Evolutionary conservation across 2,329 filamentous ascomycete genomes (phyloP).

Genomic region (Amylocarpus encephaloides): DNA sequence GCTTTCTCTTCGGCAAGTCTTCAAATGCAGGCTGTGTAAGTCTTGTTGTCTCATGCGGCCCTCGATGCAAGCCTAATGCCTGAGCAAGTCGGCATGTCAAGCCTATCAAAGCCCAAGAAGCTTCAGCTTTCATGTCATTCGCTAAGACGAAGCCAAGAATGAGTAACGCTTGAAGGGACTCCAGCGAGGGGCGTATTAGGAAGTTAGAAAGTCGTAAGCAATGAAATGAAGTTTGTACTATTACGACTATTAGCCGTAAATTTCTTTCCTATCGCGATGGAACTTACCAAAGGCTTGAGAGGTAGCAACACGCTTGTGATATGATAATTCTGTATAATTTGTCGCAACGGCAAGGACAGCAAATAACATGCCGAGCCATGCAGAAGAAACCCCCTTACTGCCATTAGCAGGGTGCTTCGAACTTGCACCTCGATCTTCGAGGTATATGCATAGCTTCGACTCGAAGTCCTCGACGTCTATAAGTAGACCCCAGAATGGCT

Average conservation of each 20-base stretch:
- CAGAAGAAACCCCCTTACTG: slow-evolving; percentile 45
- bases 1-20: slow-evolving; percentile 26
- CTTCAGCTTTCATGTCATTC: slow-evolving; percentile 65
- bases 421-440: slow-evolving; percentile 51
- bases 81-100: slow-evolving; percentile 60
- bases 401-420: slow-evolving; percentile 30
- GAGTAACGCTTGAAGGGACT: slow-evolving; percentile 58
- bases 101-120: slow-evolving; percentile 59
- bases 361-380: slow-evolving; percentile 61
- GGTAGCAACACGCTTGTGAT: slow-evolving; percentile 32
- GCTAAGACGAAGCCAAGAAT: slow-evolving; percentile 57
- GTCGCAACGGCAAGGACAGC: slow-evolving; percentile 59
- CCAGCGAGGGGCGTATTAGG: slow-evolving; percentile 55
- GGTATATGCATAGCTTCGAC: slow-evolving; percentile 56
- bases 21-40: slow-evolving; percentile 17
- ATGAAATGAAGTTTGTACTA: slow-evolving; percentile 47
- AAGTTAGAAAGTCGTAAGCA: slow-evolving; percentile 60
- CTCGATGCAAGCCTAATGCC: slow-evolving; percentile 52
- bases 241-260: not conserved
- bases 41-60: slow-evolving; percentile 23
- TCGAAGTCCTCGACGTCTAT: slow-evolving; percentile 61
- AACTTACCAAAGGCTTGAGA: slow-evolving; percentile 44
- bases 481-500: slow-evolving; percentile 63
- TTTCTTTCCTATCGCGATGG: no score
- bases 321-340: slow-evolving; percentile 60